These are phyloP conservation scores for Monosporascus sp. DNA, from an alignment of 2,329 filamentous ascomycete genomes.

Conservation along the genomic window DNA sequence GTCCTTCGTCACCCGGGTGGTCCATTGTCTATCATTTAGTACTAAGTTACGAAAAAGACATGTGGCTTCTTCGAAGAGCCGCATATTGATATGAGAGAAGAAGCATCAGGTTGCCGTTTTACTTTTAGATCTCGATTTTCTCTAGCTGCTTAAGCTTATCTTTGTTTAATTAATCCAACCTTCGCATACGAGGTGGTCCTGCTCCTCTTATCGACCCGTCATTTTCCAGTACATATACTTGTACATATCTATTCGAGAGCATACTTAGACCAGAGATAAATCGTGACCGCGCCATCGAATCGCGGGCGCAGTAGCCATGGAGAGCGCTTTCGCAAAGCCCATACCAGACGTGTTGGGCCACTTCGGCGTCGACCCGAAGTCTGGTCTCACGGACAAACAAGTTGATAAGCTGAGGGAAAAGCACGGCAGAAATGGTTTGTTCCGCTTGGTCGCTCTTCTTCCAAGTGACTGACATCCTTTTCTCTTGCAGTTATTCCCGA, in stretches of 20 bases:
- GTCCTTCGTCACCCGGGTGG: too few relatives aligned
- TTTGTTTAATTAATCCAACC: too few relatives aligned
- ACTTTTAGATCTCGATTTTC: conserved; percentile 4
- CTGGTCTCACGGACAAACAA: conserved; percentile 55
- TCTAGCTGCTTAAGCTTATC: neutral
- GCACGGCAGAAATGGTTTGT: conserved; percentile 62
- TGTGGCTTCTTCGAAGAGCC: conserved; percentile 25
- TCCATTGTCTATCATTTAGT: too few relatives aligned
- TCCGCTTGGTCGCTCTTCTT: conserved; percentile 5
- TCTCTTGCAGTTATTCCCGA: conserved; percentile 55
- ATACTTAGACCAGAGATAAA: neutral
- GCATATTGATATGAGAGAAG: conserved; percentile 2
- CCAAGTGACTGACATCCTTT: conserved; percentile 3
- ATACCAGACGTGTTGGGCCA: conserved; percentile 52
- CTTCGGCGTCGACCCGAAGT: conserved; percentile 49
- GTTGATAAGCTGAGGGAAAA: conserved; percentile 49
- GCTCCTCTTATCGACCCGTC: neutral
- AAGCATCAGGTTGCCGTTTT: neutral
- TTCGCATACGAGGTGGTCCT: neutral
- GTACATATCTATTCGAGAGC: neutral
- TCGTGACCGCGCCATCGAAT: conserved; percentile 2
- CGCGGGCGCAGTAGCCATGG: conserved; percentile 39
- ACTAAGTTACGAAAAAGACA: conserved; percentile 20
- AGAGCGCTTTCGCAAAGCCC: conserved; percentile 56
- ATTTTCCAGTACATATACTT: neutral